phyloP scores from a whole-genome alignment of 140 eudicot species.

The Bidens hawaiensis region DNA sequence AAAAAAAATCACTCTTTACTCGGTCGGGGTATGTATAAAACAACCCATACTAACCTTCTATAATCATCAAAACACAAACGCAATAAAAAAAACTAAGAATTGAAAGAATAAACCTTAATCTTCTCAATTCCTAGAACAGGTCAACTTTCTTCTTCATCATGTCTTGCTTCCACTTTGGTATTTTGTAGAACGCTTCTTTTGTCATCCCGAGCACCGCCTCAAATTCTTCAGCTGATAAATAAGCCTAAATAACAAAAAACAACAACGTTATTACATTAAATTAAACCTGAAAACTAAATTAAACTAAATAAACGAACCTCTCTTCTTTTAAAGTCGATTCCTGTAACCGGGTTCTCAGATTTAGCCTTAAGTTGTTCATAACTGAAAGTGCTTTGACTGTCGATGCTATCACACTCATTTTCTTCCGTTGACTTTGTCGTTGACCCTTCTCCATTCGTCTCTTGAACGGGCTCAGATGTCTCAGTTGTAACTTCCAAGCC shows the following conservation, averaged over 20 bases:
- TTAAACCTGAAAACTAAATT: not conserved
- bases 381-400: constrained; percentile 64
- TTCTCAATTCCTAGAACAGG: constrained; percentile 53
- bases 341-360: constrained; percentile 83
- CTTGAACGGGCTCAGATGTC: constrained; percentile 31
- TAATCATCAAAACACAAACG: constrained; percentile 22
- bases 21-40: constrained; percentile 19
- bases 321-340: constrained; percentile 82
- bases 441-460: constrained; percentile 47
- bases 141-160: constrained; percentile 85
- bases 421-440: constrained; percentile 44
- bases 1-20: constrained; percentile 52
- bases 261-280: not conserved
- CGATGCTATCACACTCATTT: constrained; percentile 42
- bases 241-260: constrained; percentile 49
- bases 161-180: constrained; percentile 99
- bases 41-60: constrained; percentile 35
- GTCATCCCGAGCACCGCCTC: constrained; percentile 55
- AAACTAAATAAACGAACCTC: constrained; percentile 33
- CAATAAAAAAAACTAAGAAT: constrained; percentile 21
- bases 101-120: constrained; percentile 24
- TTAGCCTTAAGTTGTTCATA: constrained; percentile 71
- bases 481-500: constrained; percentile 40
- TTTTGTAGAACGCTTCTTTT: constrained; percentile 76
- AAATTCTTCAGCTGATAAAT: constrained; percentile 79